These are phyloP conservation scores for Sporothrix mexicana DNA, from an alignment of 2,329 filamentous ascomycete species.

Conservation along the genomic window DNA sequence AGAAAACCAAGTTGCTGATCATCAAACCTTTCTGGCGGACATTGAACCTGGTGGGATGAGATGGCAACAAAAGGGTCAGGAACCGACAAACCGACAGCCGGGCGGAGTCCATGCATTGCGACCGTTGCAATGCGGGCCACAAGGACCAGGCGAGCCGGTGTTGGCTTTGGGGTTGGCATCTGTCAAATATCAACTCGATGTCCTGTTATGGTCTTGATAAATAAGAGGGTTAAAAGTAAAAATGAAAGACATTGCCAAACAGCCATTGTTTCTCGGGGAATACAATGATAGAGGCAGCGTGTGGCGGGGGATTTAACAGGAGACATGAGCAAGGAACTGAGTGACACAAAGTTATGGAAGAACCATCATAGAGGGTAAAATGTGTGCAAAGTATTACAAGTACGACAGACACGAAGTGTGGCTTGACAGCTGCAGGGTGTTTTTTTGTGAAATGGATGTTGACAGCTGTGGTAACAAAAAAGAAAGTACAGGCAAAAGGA, in stretches of 20 bases:
- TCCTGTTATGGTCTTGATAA: background rate
- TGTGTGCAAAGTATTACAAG: no score
- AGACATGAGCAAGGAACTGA: no score
- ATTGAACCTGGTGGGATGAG: no score
- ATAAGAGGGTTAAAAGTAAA: background rate
- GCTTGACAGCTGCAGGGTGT: background rate
- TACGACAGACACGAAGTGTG: background rate
- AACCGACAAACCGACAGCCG: background rate
- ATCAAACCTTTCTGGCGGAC: background rate
- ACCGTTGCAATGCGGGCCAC: background rate
- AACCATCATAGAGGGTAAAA: background rate
- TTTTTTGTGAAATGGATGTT: background rate
- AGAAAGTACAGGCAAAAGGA: background rate
- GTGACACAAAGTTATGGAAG: background rate
- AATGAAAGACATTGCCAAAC: slow-evolving; percentile 3
- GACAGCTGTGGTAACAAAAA: background rate
- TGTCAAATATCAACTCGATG: background rate
- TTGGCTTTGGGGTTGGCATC: background rate
- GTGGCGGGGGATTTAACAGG: background rate
- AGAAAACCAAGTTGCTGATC: slow-evolving; percentile 14
- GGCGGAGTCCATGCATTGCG: background rate
- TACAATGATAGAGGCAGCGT: background rate
- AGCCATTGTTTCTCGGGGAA: background rate
- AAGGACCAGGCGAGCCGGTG: background rate
- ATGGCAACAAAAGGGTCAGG: no score